phyloP scores from a whole-genome alignment of 2,329 filamentous ascomycete species.

The Penicillium brasilianum region DNA sequence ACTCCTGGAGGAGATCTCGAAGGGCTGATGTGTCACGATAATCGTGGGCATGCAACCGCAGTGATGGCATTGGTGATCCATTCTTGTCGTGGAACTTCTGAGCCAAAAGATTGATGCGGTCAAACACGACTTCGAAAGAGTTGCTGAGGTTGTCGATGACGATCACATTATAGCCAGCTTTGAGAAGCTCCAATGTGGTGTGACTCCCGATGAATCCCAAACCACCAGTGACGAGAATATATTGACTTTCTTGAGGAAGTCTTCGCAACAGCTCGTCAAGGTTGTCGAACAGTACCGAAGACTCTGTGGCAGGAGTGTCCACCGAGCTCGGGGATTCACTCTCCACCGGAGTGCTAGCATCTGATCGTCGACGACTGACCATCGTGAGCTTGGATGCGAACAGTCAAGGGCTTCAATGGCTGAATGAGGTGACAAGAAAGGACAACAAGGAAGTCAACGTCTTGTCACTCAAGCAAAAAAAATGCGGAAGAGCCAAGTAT shows the following conservation, averaged over 20 bases:
- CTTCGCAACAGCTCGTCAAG: conserved; percentile 49
- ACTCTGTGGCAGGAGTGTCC: conserved; percentile 53
- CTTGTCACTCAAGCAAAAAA: background rate
- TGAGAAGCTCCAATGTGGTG: conserved; percentile 49
- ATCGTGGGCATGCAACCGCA: conserved; percentile 56
- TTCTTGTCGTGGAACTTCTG: conserved; percentile 44
- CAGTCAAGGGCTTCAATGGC: conserved; percentile 8
- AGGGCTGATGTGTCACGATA: conserved; percentile 53
- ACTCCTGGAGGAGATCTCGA: conserved; percentile 50
- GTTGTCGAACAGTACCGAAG: conserved; percentile 53
- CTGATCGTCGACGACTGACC: conserved; percentile 37
- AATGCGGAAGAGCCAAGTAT: conserved; percentile 19
- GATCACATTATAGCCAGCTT: conserved; percentile 48
- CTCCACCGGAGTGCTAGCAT: conserved; percentile 39
- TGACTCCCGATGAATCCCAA: conserved; percentile 52
- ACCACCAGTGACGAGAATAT: conserved; percentile 51
- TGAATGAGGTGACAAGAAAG: conserved; percentile 12
- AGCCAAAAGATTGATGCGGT: conserved; percentile 42
- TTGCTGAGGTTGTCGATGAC: conserved; percentile 51
- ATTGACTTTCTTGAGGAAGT: conserved; percentile 42
- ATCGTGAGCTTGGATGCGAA: conserved; percentile 29
- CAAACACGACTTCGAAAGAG: conserved; percentile 42
- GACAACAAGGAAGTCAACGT: background rate
- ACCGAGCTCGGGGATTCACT: conserved; percentile 36
- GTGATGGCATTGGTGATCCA: conserved; percentile 48